Base-by-base conservation (phyloP, 768 basidiomycete genomes). In the Mycena maculata region DNA sequence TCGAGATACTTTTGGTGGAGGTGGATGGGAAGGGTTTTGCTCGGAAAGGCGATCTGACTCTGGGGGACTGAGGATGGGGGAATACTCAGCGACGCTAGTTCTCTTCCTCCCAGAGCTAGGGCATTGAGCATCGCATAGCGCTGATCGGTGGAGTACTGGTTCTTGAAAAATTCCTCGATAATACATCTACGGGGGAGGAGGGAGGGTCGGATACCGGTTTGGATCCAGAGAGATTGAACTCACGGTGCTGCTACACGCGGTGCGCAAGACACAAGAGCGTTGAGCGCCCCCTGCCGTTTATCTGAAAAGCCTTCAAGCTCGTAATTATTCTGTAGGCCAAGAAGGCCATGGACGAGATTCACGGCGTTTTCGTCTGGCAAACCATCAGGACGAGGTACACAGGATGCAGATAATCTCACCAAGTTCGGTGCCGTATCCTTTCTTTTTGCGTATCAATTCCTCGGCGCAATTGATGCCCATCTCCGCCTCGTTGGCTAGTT, bases 131-230 rank as follows among this genome's bases (percentile, higher is more conserved):
- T 94, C 12, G 88, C 87, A 67, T 88, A 92, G 10, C 96, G 90
- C 72, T 98, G 96, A 31, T 90, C 86, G 20, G 88, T 86, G 0
- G 98, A 96, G 77, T 97, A 98, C 69, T 97, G 94, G 52, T 92
- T 93, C 71, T 90, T 90, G 82, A 99, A 99, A 78, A 95, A 96
- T 74, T 98, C 94, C 75, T 97, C 95, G 57, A 94, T 90, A 12
- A 98, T 82, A 36, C 88, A 85, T 4, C 96, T 98, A 74, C 12
- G 60, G 49, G n/a, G n/a, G n/a, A n/a, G n/a, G n/a, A n/a, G n/a
- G n/a, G 18, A 3, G 38, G 12, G 31, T 70, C 9, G 33, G 33
- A 6, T 36, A 36, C 13, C 33, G 66, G 33, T 25, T 48, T 30
- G 10, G 25, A 52, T 36, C 36, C 45, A 10, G 42, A 60, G 67